Evolutionary conservation across 2,329 filamentous ascomycete genomes (phyloP).

Genomic region (Epichloe coenophiala): DNA sequence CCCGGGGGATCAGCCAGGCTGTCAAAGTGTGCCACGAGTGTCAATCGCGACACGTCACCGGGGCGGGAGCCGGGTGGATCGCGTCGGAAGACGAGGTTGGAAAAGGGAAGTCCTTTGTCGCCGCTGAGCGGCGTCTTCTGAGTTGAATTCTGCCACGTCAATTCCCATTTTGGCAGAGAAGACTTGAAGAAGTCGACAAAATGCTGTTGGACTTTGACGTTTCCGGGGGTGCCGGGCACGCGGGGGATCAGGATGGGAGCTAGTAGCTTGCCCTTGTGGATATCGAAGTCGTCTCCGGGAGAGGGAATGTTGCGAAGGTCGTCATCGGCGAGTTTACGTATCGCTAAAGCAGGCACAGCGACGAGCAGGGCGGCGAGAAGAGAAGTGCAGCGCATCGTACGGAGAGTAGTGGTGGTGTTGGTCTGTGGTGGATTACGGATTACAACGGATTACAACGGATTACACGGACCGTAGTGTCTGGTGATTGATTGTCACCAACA

Average conservation of each 20-base stretch:
- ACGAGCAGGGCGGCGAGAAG: conserved; percentile 1
- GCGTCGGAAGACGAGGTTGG: conserved; percentile 72
- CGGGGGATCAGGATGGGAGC: conserved; percentile 76
- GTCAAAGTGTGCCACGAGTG: conserved; percentile 89
- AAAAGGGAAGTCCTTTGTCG: conserved; percentile 57
- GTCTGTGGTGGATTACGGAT: too few species aligned
- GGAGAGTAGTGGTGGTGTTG: background rate
- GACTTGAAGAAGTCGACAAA: conserved; percentile 70
- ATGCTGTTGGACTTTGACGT: conserved; percentile 59
- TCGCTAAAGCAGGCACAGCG: conserved; percentile 18
- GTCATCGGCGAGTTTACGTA: conserved; percentile 54
- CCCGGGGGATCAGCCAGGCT: conserved; percentile 71
- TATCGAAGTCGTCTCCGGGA: conserved; percentile 66
- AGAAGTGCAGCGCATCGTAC: conserved; percentile 1
- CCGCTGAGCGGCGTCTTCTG: conserved; percentile 60
- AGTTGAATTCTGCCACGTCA: conserved; percentile 84
- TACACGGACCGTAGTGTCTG: background rate
- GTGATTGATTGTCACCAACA: background rate
- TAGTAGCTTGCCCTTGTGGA: conserved; percentile 60
- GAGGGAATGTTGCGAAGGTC: conserved; percentile 59
- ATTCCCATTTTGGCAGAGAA: conserved; percentile 63
- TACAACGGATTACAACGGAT: too few species aligned
- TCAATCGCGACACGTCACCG: conserved; percentile 69
- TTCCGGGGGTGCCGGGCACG: conserved; percentile 74
- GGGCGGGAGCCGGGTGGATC: conserved; percentile 70